Conservation (phyloP, 257 asterid genomes). For the Fraxinus pennsylvanica region DNA sequence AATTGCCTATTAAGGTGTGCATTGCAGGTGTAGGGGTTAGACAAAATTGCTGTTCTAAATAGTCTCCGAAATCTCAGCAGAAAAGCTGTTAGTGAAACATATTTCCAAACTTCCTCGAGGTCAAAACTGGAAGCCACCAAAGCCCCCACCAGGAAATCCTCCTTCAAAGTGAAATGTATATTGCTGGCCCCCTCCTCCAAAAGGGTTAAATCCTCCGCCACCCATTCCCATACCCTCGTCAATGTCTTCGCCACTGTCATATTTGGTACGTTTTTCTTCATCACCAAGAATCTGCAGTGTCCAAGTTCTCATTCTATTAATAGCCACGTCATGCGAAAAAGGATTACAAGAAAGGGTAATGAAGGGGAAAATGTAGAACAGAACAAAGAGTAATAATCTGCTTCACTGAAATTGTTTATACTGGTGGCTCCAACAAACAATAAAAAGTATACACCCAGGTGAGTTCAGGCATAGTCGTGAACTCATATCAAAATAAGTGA, state of each 20-base stretch:
- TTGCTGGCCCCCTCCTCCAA: slow-evolving; percentile 78
- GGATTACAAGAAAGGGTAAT: neutral
- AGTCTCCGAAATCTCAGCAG: slow-evolving; percentile 11
- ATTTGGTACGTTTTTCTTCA: slow-evolving; percentile 80
- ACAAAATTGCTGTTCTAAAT: slow-evolving; percentile 31
- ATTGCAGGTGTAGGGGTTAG: slow-evolving; percentile 26
- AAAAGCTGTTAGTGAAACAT: slow-evolving; percentile 16
- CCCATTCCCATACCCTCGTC: slow-evolving; percentile 82
- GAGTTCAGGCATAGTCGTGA: neutral
- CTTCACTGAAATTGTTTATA: neutral
- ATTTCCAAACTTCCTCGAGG: slow-evolving; percentile 1
- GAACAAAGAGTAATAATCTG: neutral
- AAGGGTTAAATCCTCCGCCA: slow-evolving; percentile 84
- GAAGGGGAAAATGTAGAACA: neutral
- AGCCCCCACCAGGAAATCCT: slow-evolving; percentile 74
- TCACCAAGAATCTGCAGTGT: slow-evolving; percentile 68
- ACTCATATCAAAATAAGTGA: neutral
- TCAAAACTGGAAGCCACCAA: slow-evolving; percentile 72
- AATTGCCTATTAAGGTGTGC: slow-evolving; percentile 18
- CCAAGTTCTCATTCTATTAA: slow-evolving; percentile 9
- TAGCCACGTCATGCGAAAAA: neutral
- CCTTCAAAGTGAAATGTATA: slow-evolving; percentile 85
- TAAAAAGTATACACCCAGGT: neutral
- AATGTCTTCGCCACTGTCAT: slow-evolving; percentile 83
- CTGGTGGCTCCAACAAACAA: neutral